Evolutionary conservation across 78 protist species (phyloP), one percentile per base, ranked within the genome.

Genomic region (Cyanophora paradoxa): DNA sequence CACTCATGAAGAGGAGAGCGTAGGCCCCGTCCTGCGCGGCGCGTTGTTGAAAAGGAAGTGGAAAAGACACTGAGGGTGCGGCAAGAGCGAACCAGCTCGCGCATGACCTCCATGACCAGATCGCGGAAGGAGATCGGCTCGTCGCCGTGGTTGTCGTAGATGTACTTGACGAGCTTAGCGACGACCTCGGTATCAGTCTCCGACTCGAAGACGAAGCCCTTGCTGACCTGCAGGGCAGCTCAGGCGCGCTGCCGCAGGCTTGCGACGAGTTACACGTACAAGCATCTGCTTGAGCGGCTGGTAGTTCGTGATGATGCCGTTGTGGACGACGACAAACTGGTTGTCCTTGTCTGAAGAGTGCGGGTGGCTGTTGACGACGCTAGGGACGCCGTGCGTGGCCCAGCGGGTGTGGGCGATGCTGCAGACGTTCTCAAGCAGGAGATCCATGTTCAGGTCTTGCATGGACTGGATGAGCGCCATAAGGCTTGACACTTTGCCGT

Each of bases 121-220:
- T 82, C 79, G 67, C 79, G 71, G 34, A n/a, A n/a, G n/a, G n/a
- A n/a, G n/a, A 75, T 74, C 34, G 88, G 86, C 33, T 79, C 88
- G 26, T 78, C 72, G 40, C 85, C 80, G 67, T 75, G 72, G 26
- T 34, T 3, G 31, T 24, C 1, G 11, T 34, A 28, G 19, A 62
- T 30, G 68, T 62, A 42, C 31, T 33, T 7, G 48, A 62, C 20
- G n/a, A 62, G 68, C 50, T 62, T 42, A 1, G 68, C 68, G 30
- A 62, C 17, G 31, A 62, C 90, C 85, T 94, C 98, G 4, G 98
- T 92, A 81, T 95, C 98, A 16, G 98, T 95, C 34, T 95, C 97
- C 10, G 81, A 41, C 57, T 13, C n/a, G n/a, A n/a, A n/a, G n/a
- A n/a, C n/a, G n/a, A n/a, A n/a, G n/a, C n/a, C n/a, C n/a, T n/a